Evolutionary conservation across 768 basidiomycete species (phyloP).

Genomic region (Agaricus subrufescens): DNA sequence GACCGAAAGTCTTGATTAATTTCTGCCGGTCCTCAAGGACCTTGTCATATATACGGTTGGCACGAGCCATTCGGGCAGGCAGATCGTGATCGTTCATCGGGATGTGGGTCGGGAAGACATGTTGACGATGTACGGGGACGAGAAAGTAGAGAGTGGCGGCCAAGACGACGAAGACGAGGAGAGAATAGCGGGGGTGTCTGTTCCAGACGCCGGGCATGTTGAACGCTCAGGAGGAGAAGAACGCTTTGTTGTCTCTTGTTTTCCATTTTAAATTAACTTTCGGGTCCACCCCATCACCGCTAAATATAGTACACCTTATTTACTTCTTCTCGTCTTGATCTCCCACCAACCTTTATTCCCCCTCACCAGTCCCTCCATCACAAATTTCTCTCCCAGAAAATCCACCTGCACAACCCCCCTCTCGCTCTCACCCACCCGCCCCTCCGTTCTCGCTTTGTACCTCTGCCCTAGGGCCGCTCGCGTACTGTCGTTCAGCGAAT

Average conservation of each 20-base stretch:
- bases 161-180: conserved; percentile 37
- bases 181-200: conserved; percentile 50
- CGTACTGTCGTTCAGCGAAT: conserved; percentile 43
- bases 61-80: conserved; percentile 32
- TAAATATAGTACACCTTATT: neutral
- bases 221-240: neutral
- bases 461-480: conserved; percentile 38
- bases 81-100: conserved; percentile 29
- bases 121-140: conserved; percentile 25
- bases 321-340: conserved; percentile 42
- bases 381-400: conserved; percentile 48
- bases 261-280: too few species aligned
- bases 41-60: conserved; percentile 43
- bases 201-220: conserved; percentile 26
- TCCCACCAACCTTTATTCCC: conserved; percentile 61
- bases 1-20: conserved; percentile 52
- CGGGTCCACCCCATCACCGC: too few species aligned
- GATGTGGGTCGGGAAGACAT: conserved; percentile 12
- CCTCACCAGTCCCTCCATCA: conserved; percentile 51
- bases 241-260: too few species aligned
- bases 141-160: conserved; percentile 45
- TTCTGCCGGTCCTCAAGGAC: conserved; percentile 34
- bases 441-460: conserved; percentile 41
- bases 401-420: conserved; percentile 54
- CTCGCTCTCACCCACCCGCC: conserved; percentile 23